These are phyloP conservation scores for Achaetomiella virescens DNA, from an alignment of 495 filamentous ascomycete genomes.

Conservation along the genomic window DNA sequence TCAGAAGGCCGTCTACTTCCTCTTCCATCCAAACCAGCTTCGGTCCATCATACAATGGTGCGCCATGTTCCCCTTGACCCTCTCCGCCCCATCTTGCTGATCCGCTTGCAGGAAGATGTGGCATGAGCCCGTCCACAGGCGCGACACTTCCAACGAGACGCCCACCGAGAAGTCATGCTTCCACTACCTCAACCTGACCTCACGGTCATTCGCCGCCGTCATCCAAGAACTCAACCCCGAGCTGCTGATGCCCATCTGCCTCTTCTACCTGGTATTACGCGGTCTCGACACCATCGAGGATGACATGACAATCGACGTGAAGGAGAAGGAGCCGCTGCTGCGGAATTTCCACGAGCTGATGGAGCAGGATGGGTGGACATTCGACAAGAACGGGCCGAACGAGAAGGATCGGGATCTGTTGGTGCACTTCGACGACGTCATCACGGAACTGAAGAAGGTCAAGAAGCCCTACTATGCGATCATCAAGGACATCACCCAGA, in stretches of 20 bases:
- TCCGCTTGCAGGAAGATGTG: slow-evolving; percentile 71
- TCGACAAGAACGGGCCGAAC: slow-evolving; percentile 73
- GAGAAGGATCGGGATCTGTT: slow-evolving; percentile 92
- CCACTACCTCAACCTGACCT: slow-evolving; percentile 77
- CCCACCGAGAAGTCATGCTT: slow-evolving; percentile 73
- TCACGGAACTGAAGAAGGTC: slow-evolving; percentile 82
- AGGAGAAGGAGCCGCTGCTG: slow-evolving; percentile 79
- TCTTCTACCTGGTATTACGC: slow-evolving; percentile 92
- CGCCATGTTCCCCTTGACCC: slow-evolving; percentile 10
- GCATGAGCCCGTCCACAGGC: slow-evolving; percentile 88
- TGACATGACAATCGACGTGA: slow-evolving; percentile 84
- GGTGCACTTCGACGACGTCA: slow-evolving; percentile 82
- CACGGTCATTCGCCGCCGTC: slow-evolving; percentile 86
- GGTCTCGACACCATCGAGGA: slow-evolving; percentile 96
- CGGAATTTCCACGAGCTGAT: slow-evolving; percentile 72
- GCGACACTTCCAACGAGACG: slow-evolving; percentile 68
- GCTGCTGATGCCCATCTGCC: slow-evolving; percentile 75
- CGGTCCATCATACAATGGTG: slow-evolving; percentile 92
- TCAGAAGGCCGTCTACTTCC: slow-evolving; percentile 62
- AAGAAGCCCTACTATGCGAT: slow-evolving; percentile 78
- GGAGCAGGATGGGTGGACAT: slow-evolving; percentile 84
- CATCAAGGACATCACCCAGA: slow-evolving; percentile 87
- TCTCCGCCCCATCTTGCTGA: slow-evolving; percentile 1
- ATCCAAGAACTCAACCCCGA: slow-evolving; percentile 95
- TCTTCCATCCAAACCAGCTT: slow-evolving; percentile 71